These are phyloP conservation scores for Periglandula ipomoeae DNA, from an alignment of 2,329 filamentous ascomycete genomes.

Conservation along the genomic window DNA sequence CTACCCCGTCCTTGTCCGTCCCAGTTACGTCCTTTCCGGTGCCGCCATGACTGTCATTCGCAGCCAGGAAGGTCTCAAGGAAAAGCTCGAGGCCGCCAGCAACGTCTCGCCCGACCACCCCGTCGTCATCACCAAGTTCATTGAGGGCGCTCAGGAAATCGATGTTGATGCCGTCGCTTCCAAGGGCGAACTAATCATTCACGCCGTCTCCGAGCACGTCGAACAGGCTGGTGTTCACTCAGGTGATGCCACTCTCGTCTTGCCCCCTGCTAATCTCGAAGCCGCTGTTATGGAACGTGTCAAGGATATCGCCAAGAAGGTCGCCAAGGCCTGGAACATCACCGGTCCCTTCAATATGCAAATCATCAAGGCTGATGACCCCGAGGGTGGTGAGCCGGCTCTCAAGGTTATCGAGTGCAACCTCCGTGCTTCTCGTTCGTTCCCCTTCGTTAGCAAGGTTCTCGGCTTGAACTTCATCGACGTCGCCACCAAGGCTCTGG, in stretches of 20 bases:
- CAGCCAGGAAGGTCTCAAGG: slow-evolving; percentile 79
- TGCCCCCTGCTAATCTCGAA: slow-evolving; percentile 77
- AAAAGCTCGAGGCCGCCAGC: slow-evolving; percentile 86
- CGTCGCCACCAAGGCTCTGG: slow-evolving; percentile 83
- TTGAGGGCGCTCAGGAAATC: slow-evolving; percentile 92
- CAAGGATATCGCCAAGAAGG: slow-evolving; percentile 93
- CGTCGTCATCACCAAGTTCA: slow-evolving; percentile 97
- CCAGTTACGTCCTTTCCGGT: slow-evolving; percentile 91
- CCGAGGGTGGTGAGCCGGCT: slow-evolving; percentile 62
- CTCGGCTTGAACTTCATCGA: slow-evolving; percentile 96
- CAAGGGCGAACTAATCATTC: slow-evolving; percentile 75
- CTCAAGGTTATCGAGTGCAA: slow-evolving; percentile 99
- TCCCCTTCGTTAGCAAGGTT: slow-evolving; percentile 97
- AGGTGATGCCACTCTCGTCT: slow-evolving; percentile 87
- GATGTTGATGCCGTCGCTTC: slow-evolving; percentile 91
- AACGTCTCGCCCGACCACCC: slow-evolving; percentile 93
- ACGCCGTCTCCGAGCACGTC: slow-evolving; percentile 91
- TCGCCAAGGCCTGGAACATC: slow-evolving; percentile 93
- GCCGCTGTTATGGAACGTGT: slow-evolving; percentile 70
- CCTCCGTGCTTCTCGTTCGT: slow-evolving; percentile 90
- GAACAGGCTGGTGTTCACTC: slow-evolving; percentile 98
- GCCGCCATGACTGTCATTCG: slow-evolving; percentile 98
- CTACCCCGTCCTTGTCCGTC: slow-evolving; percentile 92
- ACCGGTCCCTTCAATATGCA: slow-evolving; percentile 99
- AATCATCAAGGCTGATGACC: slow-evolving; percentile 84